Evolutionary conservation across 257 asterid species (phyloP).

Genomic region (Salvia hispanica): DNA sequence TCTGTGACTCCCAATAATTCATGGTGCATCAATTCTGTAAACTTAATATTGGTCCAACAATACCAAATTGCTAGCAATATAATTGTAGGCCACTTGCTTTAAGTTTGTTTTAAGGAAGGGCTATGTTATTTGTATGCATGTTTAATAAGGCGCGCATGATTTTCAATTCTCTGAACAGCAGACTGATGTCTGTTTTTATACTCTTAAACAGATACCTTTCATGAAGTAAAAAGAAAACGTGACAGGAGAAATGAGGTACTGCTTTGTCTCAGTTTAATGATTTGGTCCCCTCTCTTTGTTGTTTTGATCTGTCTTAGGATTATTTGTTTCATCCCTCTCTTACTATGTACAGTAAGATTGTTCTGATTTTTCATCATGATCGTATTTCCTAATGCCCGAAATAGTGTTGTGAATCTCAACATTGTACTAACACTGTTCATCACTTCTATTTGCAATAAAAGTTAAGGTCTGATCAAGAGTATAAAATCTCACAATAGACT

Average conservation of each 20-base stretch:
- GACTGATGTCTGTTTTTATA: constrained; percentile 32
- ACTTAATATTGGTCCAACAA: not conserved
- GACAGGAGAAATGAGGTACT: constrained; percentile 78
- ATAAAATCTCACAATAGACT: constrained; percentile 3
- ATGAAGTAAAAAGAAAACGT: constrained; percentile 83
- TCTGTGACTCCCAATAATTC: not conserved
- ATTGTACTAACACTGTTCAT: not conserved
- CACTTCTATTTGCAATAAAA: not conserved
- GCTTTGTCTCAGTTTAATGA: constrained; percentile 19
- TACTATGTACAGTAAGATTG: not conserved
- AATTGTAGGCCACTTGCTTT: not conserved
- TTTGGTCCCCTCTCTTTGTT: not conserved
- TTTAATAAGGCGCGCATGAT: constrained; percentile 1
- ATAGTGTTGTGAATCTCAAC: constrained; percentile 12
- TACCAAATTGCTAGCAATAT: constrained; percentile 15
- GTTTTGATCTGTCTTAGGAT: not conserved
- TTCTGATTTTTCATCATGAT: constrained; percentile 6
- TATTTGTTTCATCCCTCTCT: not conserved
- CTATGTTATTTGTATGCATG: constrained; percentile 5
- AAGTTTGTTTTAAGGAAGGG: constrained; percentile 17
- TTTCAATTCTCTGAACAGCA: constrained; percentile 23
- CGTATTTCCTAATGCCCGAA: not conserved
- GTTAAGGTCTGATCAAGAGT: constrained; percentile 7
- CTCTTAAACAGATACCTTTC: constrained; percentile 74
- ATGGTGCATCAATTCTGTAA: not conserved